Evolutionary conservation across 2,329 filamentous ascomycete genomes (phyloP).

Genomic region (Paraphoma chrysanthemicola): DNA sequence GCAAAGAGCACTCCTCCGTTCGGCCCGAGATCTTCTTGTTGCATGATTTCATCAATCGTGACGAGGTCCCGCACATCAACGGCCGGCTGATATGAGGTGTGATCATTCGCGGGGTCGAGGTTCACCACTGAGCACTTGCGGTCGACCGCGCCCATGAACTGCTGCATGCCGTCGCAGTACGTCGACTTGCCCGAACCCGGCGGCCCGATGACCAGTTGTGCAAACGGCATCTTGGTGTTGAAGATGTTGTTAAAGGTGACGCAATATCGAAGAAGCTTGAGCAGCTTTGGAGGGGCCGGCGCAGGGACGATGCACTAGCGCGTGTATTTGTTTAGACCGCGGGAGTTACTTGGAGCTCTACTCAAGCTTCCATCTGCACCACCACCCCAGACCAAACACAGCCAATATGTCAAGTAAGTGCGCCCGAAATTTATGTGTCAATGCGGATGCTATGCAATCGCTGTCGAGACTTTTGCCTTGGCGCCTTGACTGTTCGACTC

Average conservation of each 20-base stretch:
- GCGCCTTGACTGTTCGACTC: no score
- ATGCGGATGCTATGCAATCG: no score
- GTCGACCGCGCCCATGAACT: constrained; percentile 95
- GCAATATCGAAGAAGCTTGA: neutral
- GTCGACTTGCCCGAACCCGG: constrained; percentile 96
- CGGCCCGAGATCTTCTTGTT: constrained; percentile 84
- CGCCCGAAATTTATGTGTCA: no score
- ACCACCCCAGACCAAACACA: constrained; percentile 3
- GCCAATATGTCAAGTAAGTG: constrained; percentile 40
- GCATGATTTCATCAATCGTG: constrained; percentile 94
- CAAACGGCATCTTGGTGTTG: constrained; percentile 59
- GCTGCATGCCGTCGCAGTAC: constrained; percentile 98
- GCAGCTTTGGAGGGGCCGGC: constrained; percentile 17
- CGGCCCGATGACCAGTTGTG: constrained; percentile 90
- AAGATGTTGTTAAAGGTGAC: constrained; percentile 1
- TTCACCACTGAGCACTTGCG: constrained; percentile 95
- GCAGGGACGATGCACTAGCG: constrained; percentile 11
- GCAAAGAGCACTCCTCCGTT: constrained; percentile 94
- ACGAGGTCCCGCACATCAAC: constrained; percentile 90
- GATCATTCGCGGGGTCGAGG: constrained; percentile 95
- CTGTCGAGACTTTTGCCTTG: no score
- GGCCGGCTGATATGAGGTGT: constrained; percentile 85
- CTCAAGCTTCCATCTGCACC: constrained; percentile 15
- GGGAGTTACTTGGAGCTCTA: constrained; percentile 25
- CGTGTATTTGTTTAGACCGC: constrained; percentile 22